phyloP scores from a whole-genome alignment of 1,284 basidiomycete species.

The Naganishia sp. region DNA sequence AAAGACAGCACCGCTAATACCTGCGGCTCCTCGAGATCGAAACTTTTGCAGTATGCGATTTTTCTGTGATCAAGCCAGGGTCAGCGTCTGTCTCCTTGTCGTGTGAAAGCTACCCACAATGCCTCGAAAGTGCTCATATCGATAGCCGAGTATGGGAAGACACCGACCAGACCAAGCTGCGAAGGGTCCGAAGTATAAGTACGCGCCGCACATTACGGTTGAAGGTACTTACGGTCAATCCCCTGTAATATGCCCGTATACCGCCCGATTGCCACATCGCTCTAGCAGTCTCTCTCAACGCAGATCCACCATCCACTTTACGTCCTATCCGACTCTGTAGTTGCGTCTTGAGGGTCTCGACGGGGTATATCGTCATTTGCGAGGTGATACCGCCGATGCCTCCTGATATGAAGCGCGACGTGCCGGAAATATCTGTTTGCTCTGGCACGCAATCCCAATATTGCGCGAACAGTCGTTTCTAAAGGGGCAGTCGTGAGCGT shows the following conservation, averaged over 20 bases:
- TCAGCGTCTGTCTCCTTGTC: not conserved
- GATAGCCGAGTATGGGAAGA: constrained; percentile 85
- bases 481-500: constrained; percentile 28
- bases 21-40: constrained; percentile 77
- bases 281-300: constrained; percentile 63
- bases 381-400: constrained; percentile 93
- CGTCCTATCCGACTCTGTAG: constrained; percentile 80
- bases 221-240: constrained; percentile 68
- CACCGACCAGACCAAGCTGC: constrained; percentile 82
- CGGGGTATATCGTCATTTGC: constrained; percentile 67
- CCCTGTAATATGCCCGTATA: constrained; percentile 83
- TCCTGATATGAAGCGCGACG: constrained; percentile 89
- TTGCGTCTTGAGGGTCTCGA: constrained; percentile 68
- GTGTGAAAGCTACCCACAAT: constrained; percentile 51
- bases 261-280: constrained; percentile 77
- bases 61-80: constrained; percentile 54
- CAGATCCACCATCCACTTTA: constrained; percentile 61
- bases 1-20: constrained; percentile 79
- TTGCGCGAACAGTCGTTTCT: constrained; percentile 91
- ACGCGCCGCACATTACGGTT: not conserved
- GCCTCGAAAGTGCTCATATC: constrained; percentile 96
- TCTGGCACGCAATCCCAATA: constrained; percentile 91
- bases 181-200: constrained; percentile 10
- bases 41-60: constrained; percentile 75
- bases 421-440: constrained; percentile 82